Evolutionary conservation across 108 stramenopile genomes (phyloP).

Genomic region (Parietichytrium sp.): DNA sequence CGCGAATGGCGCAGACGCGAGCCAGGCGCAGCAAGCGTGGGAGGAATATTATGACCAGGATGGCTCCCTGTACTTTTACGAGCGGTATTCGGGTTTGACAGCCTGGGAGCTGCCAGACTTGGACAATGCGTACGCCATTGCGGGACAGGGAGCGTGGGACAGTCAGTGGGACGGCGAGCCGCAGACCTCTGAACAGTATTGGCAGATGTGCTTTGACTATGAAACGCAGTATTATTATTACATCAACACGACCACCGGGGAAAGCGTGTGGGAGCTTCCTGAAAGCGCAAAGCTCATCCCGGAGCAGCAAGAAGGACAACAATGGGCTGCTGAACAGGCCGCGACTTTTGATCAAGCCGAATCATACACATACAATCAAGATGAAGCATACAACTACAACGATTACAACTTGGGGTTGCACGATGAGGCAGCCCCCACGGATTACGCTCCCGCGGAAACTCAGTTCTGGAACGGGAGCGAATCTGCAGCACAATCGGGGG

Average conservation of each 20-base stretch:
- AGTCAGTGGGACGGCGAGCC: not conserved
- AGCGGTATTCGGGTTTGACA: not conserved
- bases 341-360: too few relatives aligned
- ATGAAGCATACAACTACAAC: too few relatives aligned
- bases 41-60: constrained; percentile 10
- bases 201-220: not conserved
- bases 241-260: not conserved
- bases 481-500: too few relatives aligned
- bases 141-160: not conserved
- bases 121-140: not conserved
- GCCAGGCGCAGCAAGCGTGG: not conserved
- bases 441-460: too few relatives aligned
- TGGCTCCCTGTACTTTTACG: constrained; percentile 10
- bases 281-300: not conserved
- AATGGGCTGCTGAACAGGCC: too few relatives aligned
- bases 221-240: not conserved
- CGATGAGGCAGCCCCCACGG: too few relatives aligned
- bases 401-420: too few relatives aligned
- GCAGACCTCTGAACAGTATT: too few relatives aligned
- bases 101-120: constrained; percentile 13
- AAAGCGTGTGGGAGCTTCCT: constrained; percentile 29
- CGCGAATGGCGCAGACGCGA: too few relatives aligned
- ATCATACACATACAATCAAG: too few relatives aligned
- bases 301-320: too few relatives aligned
- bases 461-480: too few relatives aligned